Conservation (phyloP, 305 asterid genomes). For the Nicotiana rustica region DNA sequence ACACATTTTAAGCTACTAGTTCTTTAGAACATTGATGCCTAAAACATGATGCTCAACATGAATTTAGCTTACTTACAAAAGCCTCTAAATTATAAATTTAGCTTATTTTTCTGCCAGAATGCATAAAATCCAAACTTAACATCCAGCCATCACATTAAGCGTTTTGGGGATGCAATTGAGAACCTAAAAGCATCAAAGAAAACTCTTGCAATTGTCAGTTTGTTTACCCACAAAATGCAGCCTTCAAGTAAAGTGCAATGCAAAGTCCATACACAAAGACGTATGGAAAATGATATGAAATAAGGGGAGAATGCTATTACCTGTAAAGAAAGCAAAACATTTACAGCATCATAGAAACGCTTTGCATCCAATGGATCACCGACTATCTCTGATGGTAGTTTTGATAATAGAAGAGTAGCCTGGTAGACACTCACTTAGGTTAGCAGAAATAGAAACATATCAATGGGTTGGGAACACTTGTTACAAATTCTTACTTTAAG, state of each 20-base stretch:
- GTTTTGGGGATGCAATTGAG: constrained; percentile 15
- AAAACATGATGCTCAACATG: constrained; percentile 17
- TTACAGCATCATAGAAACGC: constrained; percentile 76
- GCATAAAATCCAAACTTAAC: constrained; percentile 23
- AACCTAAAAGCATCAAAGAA: constrained; percentile 10
- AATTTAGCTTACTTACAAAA: background rate
- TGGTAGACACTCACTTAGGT: constrained; percentile 41
- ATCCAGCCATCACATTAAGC: constrained; percentile 11
- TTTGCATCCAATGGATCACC: constrained; percentile 71
- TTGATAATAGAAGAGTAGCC: constrained; percentile 71
- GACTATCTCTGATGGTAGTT: constrained; percentile 67
- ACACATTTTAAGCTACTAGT: constrained; percentile 1
- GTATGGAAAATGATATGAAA: background rate
- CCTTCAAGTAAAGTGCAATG: constrained; percentile 6
- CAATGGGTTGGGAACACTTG: background rate
- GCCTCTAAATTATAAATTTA: constrained; percentile 15
- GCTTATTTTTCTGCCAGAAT: constrained; percentile 19
- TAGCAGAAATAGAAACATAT: constrained; percentile 33
- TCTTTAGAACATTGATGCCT: background rate
- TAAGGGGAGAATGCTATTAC: constrained; percentile 46
- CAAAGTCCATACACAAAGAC: background rate
- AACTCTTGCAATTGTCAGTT: constrained; percentile 14
- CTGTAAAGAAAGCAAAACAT: constrained; percentile 87
- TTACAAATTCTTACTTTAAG: constrained; percentile 57
- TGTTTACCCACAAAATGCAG: constrained; percentile 12